Percentiles rank a stretch among this genome's conserved stretches.
Conservation (phyloP, 148 eudicot species). For the Tetragonia tetragonoides region DNA sequence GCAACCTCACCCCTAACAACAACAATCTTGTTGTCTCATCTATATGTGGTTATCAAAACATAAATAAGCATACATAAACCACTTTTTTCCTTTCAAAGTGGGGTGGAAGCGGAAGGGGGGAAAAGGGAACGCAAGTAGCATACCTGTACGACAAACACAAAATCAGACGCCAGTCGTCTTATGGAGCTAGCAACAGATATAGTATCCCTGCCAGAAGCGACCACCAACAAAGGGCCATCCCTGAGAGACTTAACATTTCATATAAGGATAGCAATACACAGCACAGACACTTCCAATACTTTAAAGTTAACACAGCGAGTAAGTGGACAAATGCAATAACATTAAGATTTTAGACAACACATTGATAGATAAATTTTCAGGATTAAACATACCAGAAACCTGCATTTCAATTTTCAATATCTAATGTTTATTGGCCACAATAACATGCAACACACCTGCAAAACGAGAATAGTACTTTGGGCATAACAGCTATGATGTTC, state of each 20-base stretch:
- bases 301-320: background rate
- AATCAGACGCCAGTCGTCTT: conserved; percentile 77
- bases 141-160: conserved; percentile 96
- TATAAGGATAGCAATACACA: background rate
- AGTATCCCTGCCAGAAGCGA: conserved; percentile 98
- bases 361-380: conserved; percentile 1
- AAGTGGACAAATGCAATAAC: background rate
- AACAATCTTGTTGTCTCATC: background rate
- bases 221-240: conserved; percentile 92
- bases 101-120: background rate
- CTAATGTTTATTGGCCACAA: background rate
- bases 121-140: conserved; percentile 12
- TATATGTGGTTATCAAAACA: background rate
- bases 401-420: background rate
- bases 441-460: background rate
- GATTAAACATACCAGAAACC: background rate
- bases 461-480: background rate
- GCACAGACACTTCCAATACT: background rate
- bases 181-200: conserved; percentile 83
- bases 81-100: background rate
- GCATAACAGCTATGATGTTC: background rate
- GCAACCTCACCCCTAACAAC: background rate
- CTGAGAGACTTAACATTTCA: conserved; percentile 32
- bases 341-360: background rate
- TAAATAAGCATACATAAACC: conserved; percentile 1